Base-by-base conservation (phyloP, 176 grass and related monocot genomes). In the Miscanthus lutarioriparius region DNA sequence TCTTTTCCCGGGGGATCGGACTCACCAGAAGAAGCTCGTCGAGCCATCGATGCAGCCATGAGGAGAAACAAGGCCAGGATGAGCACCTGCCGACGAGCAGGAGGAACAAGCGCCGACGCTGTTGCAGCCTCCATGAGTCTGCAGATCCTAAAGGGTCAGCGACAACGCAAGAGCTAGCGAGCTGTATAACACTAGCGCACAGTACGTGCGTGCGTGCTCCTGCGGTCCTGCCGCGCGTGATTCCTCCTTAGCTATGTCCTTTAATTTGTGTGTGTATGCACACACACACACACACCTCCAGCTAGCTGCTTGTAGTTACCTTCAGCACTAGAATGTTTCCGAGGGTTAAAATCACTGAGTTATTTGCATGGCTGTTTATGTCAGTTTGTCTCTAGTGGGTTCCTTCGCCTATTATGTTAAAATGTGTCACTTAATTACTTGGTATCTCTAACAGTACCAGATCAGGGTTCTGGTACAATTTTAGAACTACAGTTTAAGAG, bases 21-120 rank as follows among this genome's bases (percentile, higher is more conserved):
- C 87, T 89, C 49, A 89, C 87, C 87, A 17, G 82, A 70, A 38
- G 87, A 67, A 43, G 28, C 77, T 10, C 10, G 48, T 9, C 10
- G 64, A 26, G 51, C 63, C 40, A 85, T 32, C 0, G 64, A 77
- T 67, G 7, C 51, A 22, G 65, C 79, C 15, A 16, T 11, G 74
- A 83, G 76, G 4, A 85, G 37, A 15, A 89, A 59, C 59, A 89
- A 37, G 39, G 63, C 14, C 32, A 70, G 39, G 0, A 81, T 10
- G 10, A 81, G 49, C 17, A 62, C 6, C 40, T 7, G 68, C 62
- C 36, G 26, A 51, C 20, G 19, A 40, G 5, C 58, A 43, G 40
- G 13, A 82, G 41, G 78, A 72, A 63, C 28, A 80, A 63, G 56
- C 0, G n/a, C 5, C 6, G 43, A 5, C 20, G 45, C 45, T 20